These are phyloP conservation scores for Acacia crassicarpa DNA, from an alignment of 306 rosid genomes.

Conservation along the genomic window DNA sequence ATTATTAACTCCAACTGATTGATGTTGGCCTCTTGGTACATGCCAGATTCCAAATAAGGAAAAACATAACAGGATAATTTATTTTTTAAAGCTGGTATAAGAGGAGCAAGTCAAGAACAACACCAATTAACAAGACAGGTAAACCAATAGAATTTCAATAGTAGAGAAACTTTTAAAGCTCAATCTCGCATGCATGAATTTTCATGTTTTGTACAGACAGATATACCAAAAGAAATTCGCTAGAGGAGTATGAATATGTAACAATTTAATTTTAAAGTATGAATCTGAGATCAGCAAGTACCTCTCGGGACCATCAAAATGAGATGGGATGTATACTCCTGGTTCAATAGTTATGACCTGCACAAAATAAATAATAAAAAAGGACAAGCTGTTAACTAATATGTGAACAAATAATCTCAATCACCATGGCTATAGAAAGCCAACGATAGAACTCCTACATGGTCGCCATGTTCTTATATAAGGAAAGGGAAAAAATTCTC, in stretches of 20 bases:
- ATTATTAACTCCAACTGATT: not conserved
- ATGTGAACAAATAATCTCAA: not conserved
- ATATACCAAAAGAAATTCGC: constrained; percentile 12
- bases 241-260: constrained; percentile 24
- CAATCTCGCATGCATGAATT: constrained; percentile 8
- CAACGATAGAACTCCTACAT: not conserved
- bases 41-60: not conserved
- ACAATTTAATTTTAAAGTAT: constrained; percentile 4
- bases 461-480: not conserved
- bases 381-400: not conserved
- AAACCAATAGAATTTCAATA: not conserved
- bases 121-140: not conserved
- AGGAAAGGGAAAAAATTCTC: not conserved
- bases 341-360: constrained; percentile 97
- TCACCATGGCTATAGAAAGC: constrained; percentile 3
- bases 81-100: not conserved
- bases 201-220: not conserved
- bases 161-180: not conserved
- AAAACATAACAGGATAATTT: not conserved
- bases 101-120: not conserved
- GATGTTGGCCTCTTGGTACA: not conserved
- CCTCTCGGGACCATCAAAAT: constrained; percentile 67
- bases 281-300: constrained; percentile 37
- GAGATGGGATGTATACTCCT: constrained; percentile 79
- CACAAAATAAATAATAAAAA: constrained; percentile 17